Conservation (phyloP, 2,329 filamentous ascomycete genomes). For the Capronia americana region DNA sequence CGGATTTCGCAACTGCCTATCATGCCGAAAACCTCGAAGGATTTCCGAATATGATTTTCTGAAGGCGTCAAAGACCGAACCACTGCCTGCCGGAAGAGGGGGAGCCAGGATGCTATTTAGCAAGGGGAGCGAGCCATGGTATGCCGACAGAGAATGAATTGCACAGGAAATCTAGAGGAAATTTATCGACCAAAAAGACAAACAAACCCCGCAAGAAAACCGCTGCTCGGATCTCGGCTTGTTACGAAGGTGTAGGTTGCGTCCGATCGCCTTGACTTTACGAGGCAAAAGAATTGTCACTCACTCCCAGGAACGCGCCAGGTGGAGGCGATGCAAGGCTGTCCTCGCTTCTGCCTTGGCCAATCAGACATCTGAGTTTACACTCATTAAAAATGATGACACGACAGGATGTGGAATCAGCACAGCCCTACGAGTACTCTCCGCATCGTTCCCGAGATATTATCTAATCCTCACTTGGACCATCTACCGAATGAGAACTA, state of each 20-base stretch:
- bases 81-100: background rate
- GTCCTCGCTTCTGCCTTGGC: background rate
- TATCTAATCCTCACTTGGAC: background rate
- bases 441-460: background rate
- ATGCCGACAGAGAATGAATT: background rate
- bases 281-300: background rate
- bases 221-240: background rate
- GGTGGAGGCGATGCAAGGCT: background rate
- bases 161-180: background rate
- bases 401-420: constrained; percentile 7
- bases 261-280: background rate
- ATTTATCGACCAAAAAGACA: background rate
- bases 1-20: constrained; percentile 30
- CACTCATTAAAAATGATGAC: background rate
- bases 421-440: constrained; percentile 1
- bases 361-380: background rate
- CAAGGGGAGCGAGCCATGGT: background rate
- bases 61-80: background rate
- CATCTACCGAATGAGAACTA: background rate
- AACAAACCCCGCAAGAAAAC: background rate
- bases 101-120: background rate
- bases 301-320: background rate
- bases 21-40: constrained; percentile 25
- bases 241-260: background rate
- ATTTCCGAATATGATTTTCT: constrained; percentile 30